phyloP scores from a whole-genome alignment of 2,329 filamentous ascomycete genomes.

The Aureobasidium subglaciale region DNA sequence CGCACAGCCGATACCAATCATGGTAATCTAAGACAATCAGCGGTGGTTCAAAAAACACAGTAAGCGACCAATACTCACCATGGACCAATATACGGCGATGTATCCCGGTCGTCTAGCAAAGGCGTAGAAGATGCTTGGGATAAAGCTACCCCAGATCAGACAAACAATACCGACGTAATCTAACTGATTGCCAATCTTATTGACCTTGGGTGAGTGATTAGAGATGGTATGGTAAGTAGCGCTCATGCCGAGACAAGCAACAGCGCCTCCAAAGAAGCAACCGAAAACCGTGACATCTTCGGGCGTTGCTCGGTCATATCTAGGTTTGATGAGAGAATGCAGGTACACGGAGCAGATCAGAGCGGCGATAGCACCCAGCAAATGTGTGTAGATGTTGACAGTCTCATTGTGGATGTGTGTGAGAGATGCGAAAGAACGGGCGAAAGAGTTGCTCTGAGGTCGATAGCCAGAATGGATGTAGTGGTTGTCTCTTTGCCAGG shows the following conservation, averaged over 20 bases:
- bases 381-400: slow-evolving; percentile 66
- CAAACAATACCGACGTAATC: slow-evolving; percentile 93
- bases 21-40: slow-evolving; percentile 55
- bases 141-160: slow-evolving; percentile 84
- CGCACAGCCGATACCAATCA: slow-evolving; percentile 69
- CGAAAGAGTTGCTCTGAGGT: slow-evolving; percentile 54
- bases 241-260: slow-evolving; percentile 41
- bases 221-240: slow-evolving; percentile 75
- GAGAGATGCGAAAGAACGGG: slow-evolving; percentile 50
- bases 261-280: slow-evolving; percentile 67
- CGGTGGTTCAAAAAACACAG: background rate
- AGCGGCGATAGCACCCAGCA: slow-evolving; percentile 59
- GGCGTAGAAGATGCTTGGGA: slow-evolving; percentile 82
- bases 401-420: slow-evolving; percentile 61
- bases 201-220: slow-evolving; percentile 75
- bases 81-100: slow-evolving; percentile 54
- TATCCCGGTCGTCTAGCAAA: slow-evolving; percentile 64
- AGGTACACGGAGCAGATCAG: slow-evolving; percentile 46
- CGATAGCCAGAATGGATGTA: slow-evolving; percentile 63
- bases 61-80: slow-evolving; percentile 48
- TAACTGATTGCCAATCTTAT: slow-evolving; percentile 80
- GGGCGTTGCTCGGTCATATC: slow-evolving; percentile 56
- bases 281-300: slow-evolving; percentile 65
- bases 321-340: slow-evolving; percentile 52
- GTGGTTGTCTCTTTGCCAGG: slow-evolving; percentile 56